Evolutionary conservation across 2,329 filamentous ascomycete species (phyloP).

Genomic region (Calonectria hongkongensis): DNA sequence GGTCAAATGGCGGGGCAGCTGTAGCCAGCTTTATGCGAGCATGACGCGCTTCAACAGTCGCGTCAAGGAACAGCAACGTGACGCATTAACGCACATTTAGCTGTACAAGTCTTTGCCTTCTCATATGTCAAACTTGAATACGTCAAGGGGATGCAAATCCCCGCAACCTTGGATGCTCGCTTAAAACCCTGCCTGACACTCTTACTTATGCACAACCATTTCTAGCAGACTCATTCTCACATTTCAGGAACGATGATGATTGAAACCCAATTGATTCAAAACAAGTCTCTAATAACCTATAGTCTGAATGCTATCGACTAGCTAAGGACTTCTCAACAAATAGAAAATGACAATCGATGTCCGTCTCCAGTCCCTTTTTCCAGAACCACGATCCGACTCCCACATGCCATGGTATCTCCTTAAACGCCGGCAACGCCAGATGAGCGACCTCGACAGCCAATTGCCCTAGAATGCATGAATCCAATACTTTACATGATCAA

Average conservation of each 20-base stretch:
- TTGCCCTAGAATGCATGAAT: slow-evolving; percentile 59
- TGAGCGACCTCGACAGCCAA: slow-evolving; percentile 55
- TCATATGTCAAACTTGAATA: background rate
- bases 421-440: slow-evolving; percentile 63
- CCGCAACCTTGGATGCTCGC: background rate
- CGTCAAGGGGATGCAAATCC: background rate
- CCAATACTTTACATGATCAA: slow-evolving; percentile 60
- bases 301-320: slow-evolving; percentile 36
- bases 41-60: slow-evolving; percentile 31
- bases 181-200: background rate
- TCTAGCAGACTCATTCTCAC: background rate
- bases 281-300: slow-evolving; percentile 40
- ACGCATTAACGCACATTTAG: background rate
- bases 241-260: background rate
- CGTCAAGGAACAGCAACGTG: slow-evolving; percentile 13
- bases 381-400: slow-evolving; percentile 53
- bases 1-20: slow-evolving; percentile 54
- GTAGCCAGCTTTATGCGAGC: slow-evolving; percentile 16
- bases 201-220: too few species aligned
- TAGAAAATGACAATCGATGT: slow-evolving; percentile 42
- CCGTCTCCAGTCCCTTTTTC: slow-evolving; percentile 48
- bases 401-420: slow-evolving; percentile 63
- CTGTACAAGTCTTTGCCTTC: background rate
- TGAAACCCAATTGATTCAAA: slow-evolving; percentile 24
- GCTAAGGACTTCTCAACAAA: slow-evolving; percentile 42